These are phyloP conservation scores for Solanum boliviense DNA, from an alignment of 257 asterid genomes.

Conservation along the genomic window DNA sequence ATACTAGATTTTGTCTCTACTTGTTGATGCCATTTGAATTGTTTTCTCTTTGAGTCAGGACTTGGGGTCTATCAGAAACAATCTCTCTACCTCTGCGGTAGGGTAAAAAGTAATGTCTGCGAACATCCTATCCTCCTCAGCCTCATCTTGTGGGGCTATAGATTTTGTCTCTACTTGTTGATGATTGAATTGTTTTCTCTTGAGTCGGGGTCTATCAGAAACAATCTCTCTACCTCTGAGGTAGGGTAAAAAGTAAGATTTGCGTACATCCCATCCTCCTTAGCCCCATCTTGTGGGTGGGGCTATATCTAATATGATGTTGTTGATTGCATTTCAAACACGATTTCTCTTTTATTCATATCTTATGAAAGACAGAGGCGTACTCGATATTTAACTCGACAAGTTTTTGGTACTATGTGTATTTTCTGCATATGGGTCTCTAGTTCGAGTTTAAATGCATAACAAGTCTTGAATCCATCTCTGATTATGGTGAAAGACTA, in stretches of 20 bases:
- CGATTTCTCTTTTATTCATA: background rate
- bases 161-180: background rate
- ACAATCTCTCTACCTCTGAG: background rate
- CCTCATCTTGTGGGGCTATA: no score
- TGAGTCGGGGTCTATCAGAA: background rate
- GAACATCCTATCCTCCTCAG: no score
- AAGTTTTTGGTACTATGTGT: background rate
- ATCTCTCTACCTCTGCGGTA: background rate
- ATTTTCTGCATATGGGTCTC: background rate
- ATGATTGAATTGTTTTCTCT: background rate
- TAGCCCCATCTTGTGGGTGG: no score
- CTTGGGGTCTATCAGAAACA: background rate
- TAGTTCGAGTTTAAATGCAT: background rate
- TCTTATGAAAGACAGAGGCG: background rate
- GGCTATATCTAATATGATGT: fast-evolving
- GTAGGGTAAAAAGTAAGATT: no score
- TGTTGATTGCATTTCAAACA: fast-evolving
- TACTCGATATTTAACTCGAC: fast-evolving
- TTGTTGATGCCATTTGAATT: background rate
- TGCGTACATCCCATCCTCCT: no score
- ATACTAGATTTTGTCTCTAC: background rate
- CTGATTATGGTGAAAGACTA: fast-evolving
- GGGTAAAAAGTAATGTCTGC: no score
- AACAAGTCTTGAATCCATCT: background rate
- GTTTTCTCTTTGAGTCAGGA: background rate